Evolutionary conservation across 331 rosid species (phyloP), one percentile per base, ranked within the genome.

Genomic region (Rosa hybrid): DNA sequence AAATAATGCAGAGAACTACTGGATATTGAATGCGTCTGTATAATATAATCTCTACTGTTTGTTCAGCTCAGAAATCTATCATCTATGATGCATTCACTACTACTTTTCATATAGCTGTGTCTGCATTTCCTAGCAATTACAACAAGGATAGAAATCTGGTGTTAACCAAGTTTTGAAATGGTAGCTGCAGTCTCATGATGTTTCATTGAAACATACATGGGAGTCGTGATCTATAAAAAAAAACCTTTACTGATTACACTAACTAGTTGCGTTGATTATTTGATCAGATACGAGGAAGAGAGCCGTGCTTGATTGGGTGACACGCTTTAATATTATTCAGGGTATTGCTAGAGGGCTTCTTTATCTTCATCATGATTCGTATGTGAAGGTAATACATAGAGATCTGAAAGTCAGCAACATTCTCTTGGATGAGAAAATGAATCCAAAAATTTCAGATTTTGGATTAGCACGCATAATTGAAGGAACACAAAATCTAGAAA

Each of bases 391-490:
- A 12, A 60, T 60, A 60, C 68, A 60, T 23, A 60, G 68, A 12
- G 68, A 60, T 56, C 45, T 85, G 39, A 85, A 85, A 44, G 88
- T 72, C 17, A 85, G 86, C 51, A 85, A 85, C 59, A 85, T 85
- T 48, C 75, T 85, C 23, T 63, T 85, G 65, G 68, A 60, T 4
- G 39, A 60, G 8, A 23, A 79, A 34, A 82, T 85, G 88, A 85
- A 82, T 34, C 86, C 86, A 0, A 85, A 85, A 77, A 85, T 85
- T 69, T 85, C 86, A 0, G 86, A 85, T 68, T 85, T 85, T 64
- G 86, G 88, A 12, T 71, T 85, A 79, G 86, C 88, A 34, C 76
- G 88, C 12, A 75, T 79, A 16, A 71, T 85, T 25, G 78, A 84
- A 21, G 84, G 76, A 14, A 82, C 84, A 51, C 53, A 78, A 38